Evolutionary conservation across 2,329 filamentous ascomycete genomes (phyloP).

Genomic region (Calonectria naviculata): DNA sequence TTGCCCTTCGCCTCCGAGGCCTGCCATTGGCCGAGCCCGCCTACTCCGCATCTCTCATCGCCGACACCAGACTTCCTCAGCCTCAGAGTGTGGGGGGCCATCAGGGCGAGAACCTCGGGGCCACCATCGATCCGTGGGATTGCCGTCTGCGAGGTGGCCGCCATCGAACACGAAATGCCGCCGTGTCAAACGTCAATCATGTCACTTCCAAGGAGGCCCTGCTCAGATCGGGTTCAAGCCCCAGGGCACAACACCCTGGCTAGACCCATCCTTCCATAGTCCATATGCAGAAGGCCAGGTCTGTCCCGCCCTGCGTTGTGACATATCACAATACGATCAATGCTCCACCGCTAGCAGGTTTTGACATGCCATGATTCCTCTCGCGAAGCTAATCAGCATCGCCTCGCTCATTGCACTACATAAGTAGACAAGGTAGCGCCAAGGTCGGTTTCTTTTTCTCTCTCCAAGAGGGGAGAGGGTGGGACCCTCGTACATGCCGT

Average conservation of each 20-base stretch:
- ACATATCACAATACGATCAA: slow-evolving; percentile 40
- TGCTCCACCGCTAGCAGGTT: slow-evolving; percentile 21
- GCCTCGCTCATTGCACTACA: neutral
- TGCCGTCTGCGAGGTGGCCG: neutral
- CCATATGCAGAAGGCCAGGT: slow-evolving; percentile 33
- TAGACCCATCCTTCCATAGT: slow-evolving; percentile 26
- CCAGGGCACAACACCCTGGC: slow-evolving; percentile 19
- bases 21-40: slow-evolving; percentile 23
- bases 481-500: neutral
- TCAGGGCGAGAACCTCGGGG: slow-evolving; percentile 10
- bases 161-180: slow-evolving; percentile 11
- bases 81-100: slow-evolving; percentile 20
- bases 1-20: slow-evolving; percentile 20
- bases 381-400: slow-evolving; percentile 5
- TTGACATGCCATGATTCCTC: slow-evolving; percentile 14
- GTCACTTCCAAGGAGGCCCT: slow-evolving; percentile 14
- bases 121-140: slow-evolving; percentile 6
- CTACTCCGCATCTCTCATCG: slow-evolving; percentile 24
- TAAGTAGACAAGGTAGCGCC: slow-evolving; percentile 4
- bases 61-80: slow-evolving; percentile 24
- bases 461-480: neutral
- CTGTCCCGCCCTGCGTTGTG: slow-evolving; percentile 35
- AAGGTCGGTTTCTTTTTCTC: neutral
- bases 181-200: slow-evolving; percentile 25
- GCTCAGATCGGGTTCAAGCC: slow-evolving; percentile 30